Evolutionary conservation across 1,284 basidiomycete species (phyloP).

Genomic region (Apiotrichum siamense): DNA sequence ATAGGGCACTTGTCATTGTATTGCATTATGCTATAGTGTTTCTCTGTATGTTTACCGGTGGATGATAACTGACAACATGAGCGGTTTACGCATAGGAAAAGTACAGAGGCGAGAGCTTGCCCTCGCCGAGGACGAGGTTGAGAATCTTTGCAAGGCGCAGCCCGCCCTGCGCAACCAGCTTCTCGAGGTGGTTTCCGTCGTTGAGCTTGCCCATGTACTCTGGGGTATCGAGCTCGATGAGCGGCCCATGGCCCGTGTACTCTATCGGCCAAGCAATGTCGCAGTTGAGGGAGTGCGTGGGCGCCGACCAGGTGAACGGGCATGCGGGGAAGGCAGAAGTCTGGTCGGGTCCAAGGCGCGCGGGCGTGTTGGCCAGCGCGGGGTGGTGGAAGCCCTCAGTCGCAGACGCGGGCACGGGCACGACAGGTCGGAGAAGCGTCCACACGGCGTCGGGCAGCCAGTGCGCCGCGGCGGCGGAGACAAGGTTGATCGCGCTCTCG

Average conservation of each 20-base stretch:
- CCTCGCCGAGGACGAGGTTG: constrained; percentile 49
- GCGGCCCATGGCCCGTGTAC: constrained; percentile 39
- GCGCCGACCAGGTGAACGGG: constrained; percentile 61
- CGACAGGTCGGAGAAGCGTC: constrained; percentile 2
- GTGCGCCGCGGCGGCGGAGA: not conserved
- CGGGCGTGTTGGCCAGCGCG: constrained; percentile 7
- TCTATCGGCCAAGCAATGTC: constrained; percentile 67
- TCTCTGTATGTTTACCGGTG: too few relatives aligned
- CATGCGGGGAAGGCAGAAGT: constrained; percentile 56
- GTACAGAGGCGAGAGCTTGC: constrained; percentile 6
- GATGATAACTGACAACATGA: too few relatives aligned
- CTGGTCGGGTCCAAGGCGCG: not conserved
- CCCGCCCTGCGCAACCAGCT: constrained; percentile 71
- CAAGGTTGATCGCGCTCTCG: not conserved
- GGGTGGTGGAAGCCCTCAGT: constrained; percentile 1
- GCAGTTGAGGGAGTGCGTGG: constrained; percentile 70
- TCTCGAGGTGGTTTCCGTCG: constrained; percentile 67
- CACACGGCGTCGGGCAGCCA: constrained; percentile 2
- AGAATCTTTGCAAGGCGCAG: constrained; percentile 72
- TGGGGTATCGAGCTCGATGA: constrained; percentile 77
- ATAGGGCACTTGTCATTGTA: too few relatives aligned
- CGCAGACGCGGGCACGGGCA: constrained; percentile 12
- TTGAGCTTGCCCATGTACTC: constrained; percentile 67
- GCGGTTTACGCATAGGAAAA: constrained; percentile 2
- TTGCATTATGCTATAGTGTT: too few relatives aligned